Conservation (phyloP, 306 rosid species). For the Lotus japonicus region DNA sequence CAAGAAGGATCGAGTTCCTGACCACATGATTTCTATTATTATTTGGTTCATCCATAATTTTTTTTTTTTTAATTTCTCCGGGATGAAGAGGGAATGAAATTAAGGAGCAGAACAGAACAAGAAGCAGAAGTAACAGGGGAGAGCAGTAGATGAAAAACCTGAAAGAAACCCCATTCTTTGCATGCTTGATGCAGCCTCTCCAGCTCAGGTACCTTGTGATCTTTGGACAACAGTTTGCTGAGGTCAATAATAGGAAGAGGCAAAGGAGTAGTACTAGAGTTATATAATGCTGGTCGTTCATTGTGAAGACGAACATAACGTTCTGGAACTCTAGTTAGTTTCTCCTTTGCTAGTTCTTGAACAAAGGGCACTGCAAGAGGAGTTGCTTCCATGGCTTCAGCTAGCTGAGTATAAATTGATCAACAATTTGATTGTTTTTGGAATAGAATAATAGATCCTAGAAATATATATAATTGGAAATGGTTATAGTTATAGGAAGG, state of each 20-base stretch:
- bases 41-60: no score
- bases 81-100: no score
- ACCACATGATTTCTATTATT: no score
- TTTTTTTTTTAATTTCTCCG: no score
- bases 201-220: constrained; percentile 14
- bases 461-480: no score
- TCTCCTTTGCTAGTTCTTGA: constrained; percentile 11
- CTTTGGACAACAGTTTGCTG: constrained; percentile 14
- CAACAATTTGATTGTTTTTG: no score
- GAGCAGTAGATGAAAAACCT: constrained; percentile 7
- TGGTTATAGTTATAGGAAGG: no score
- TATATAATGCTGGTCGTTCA: constrained; percentile 17
- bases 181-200: constrained; percentile 33
- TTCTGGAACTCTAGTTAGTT: neutral
- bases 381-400: neutral
- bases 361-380: neutral
- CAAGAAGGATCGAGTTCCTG: no score
- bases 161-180: constrained; percentile 50
- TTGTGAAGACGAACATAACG: constrained; percentile 17
- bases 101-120: no score
- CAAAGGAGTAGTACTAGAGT: constrained; percentile 6
- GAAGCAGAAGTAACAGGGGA: no score
- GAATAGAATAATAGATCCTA: no score
- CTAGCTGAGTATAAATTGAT: no score
- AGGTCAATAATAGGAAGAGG: constrained; percentile 14